Evolutionary conservation across 495 filamentous ascomycete species (phyloP).

Genomic region (Penicillium simplicissimum): DNA sequence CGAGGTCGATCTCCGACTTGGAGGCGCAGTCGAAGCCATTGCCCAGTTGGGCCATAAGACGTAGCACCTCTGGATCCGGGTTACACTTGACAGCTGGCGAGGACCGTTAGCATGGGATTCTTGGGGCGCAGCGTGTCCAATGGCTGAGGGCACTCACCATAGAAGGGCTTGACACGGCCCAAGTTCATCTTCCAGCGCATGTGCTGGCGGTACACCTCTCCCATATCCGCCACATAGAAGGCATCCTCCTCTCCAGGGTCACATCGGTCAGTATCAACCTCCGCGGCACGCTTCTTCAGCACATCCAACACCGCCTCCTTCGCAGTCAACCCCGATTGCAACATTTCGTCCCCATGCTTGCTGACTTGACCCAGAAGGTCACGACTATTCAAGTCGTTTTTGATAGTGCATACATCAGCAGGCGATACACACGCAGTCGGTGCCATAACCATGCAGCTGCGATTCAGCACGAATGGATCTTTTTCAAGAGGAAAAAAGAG

Average conservation of each 20-base stretch:
- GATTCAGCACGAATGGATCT: conserved; percentile 35
- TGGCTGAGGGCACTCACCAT: conserved; percentile 61
- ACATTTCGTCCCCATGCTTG: conserved; percentile 44
- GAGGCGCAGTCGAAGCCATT: conserved; percentile 99
- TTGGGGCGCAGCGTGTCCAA: not conserved
- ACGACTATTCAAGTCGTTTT: conserved; percentile 35
- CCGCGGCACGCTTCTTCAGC: conserved; percentile 76
- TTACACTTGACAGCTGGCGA: conserved; percentile 93
- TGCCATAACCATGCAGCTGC: conserved; percentile 65
- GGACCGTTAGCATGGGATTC: not conserved
- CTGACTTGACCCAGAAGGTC: conserved; percentile 30
- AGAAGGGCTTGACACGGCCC: conserved; percentile 91
- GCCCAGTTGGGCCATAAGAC: conserved; percentile 81
- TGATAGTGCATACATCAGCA: conserved; percentile 51
- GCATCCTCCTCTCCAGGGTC: conserved; percentile 91
- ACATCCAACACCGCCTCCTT: conserved; percentile 71
- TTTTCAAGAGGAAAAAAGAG: conserved; percentile 21
- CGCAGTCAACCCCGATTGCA: conserved; percentile 50
- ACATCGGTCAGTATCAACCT: conserved; percentile 80
- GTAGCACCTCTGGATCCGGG: conserved; percentile 84
- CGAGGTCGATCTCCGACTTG: conserved; percentile 91
- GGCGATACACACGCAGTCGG: conserved; percentile 60
- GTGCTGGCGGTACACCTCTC: conserved; percentile 98
- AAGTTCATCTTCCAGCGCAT: conserved; percentile 96
- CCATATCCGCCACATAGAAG: conserved; percentile 97